A percentile compares a stretch with the other conserved stretches of the same genome.
phyloP scores from a whole-genome alignment of 352 stramenopile genomes.

The Pythium folliculosum region DNA sequence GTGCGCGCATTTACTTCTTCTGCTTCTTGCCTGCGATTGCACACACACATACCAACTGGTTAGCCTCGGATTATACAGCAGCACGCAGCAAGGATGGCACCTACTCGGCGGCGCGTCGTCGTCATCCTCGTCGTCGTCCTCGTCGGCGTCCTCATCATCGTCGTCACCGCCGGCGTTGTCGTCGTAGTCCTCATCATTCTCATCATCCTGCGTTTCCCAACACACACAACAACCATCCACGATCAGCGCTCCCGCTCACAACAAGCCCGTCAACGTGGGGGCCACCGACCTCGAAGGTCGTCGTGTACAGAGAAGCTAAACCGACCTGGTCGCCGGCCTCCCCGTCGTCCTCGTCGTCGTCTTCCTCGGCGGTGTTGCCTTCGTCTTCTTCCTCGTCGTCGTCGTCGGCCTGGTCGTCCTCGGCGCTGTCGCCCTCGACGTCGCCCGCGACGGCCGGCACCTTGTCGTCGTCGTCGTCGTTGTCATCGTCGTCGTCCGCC shows the following conservation, averaged over 20 bases:
- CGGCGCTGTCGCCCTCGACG: conserved; percentile 38
- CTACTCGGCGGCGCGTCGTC: conserved; percentile 51
- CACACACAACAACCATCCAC: neutral
- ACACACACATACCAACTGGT: neutral
- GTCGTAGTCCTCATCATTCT: conserved; percentile 49
- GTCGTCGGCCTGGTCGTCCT: conserved; percentile 38
- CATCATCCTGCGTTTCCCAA: conserved; percentile 36
- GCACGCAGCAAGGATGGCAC: conserved; percentile 4
- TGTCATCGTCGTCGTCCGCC: conserved; percentile 34
- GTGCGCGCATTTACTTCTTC: conserved; percentile 41
- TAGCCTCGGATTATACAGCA: too few relatives aligned
- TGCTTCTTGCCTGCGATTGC: conserved; percentile 59
- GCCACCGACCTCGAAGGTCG: conserved; percentile 48
- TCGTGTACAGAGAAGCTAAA: conserved; percentile 67
- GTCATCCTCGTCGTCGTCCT: conserved; percentile 45
- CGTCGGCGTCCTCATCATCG: conserved; percentile 28
- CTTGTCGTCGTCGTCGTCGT: conserved; percentile 40
- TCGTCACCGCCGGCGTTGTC: conserved; percentile 29
- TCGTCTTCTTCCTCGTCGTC: conserved; percentile 36
- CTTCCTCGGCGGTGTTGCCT: conserved; percentile 23
- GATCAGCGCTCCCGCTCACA: neutral
- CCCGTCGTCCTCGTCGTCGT: conserved; percentile 37
- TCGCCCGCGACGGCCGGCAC: conserved; percentile 32
- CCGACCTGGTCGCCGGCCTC: conserved; percentile 48
- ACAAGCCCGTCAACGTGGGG: neutral